These are phyloP conservation scores for Aspergillus unguis DNA, from an alignment of 2,329 filamentous ascomycete genomes.

Conservation along the genomic window DNA sequence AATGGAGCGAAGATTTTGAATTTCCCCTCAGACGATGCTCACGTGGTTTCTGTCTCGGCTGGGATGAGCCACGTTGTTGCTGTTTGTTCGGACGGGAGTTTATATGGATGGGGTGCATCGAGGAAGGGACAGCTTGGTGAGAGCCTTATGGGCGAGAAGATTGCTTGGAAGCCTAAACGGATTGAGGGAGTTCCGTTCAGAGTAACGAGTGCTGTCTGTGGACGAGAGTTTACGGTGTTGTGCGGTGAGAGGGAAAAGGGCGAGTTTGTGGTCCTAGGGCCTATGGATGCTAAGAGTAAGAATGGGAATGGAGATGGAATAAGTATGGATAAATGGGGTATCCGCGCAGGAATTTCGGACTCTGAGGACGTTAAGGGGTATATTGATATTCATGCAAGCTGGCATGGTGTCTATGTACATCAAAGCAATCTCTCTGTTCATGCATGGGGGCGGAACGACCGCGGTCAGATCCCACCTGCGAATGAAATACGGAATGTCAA, in stretches of 20 bases:
- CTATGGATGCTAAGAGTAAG: constrained; percentile 33
- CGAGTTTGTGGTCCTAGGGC: constrained; percentile 65
- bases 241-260: constrained; percentile 55
- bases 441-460: constrained; percentile 81
- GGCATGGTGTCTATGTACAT: constrained; percentile 76
- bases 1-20: constrained; percentile 50
- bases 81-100: constrained; percentile 70
- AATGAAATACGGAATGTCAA: constrained; percentile 55
- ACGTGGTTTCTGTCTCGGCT: constrained; percentile 65
- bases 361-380: constrained; percentile 46
- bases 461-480: constrained; percentile 70
- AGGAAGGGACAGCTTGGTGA: constrained; percentile 79
- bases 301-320: not conserved
- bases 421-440: constrained; percentile 57
- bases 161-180: constrained; percentile 59
- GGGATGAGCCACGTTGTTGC: constrained; percentile 75
- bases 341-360: constrained; percentile 57
- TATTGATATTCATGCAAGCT: constrained; percentile 70
- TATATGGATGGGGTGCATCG: constrained; percentile 85
- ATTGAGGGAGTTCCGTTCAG: constrained; percentile 60
- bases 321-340: constrained; percentile 60
- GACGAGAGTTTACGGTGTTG: constrained; percentile 80
- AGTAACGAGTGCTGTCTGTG: constrained; percentile 68
- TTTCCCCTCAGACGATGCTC: constrained; percentile 61
- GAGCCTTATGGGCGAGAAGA: constrained; percentile 43